Conservation (phyloP, 2,329 filamentous ascomycete genomes). For the Botrytis sinoallii region DNA sequence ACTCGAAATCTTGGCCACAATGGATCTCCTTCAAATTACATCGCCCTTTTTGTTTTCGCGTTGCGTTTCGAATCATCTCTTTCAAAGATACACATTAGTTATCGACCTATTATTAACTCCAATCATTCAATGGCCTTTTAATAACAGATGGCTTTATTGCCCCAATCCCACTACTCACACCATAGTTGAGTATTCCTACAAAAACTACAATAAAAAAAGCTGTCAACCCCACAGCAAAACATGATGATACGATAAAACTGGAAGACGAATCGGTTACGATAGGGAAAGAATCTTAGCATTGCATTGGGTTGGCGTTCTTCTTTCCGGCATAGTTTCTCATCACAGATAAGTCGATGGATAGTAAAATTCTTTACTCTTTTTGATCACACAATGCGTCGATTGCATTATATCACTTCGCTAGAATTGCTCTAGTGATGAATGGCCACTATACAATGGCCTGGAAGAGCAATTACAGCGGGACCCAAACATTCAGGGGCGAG, state of each 20-base stretch:
- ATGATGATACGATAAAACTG: conserved; percentile 20
- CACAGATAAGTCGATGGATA: background rate
- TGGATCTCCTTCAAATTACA: background rate
- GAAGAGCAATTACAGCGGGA: background rate
- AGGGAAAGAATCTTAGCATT: conserved; percentile 2
- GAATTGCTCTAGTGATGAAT: background rate
- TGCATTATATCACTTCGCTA: conserved; percentile 4
- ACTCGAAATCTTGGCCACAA: background rate
- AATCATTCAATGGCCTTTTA: background rate
- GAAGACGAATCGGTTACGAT: background rate
- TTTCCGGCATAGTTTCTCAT: background rate
- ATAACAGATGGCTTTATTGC: background rate
- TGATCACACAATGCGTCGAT: background rate
- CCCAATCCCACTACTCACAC: background rate
- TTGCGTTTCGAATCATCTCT: background rate
- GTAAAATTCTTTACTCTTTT: background rate
- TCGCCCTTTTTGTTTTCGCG: background rate
- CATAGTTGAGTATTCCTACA: background rate
- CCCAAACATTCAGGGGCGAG: background rate
- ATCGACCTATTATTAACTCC: conserved; percentile 11
- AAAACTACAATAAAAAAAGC: background rate
- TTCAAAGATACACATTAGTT: conserved; percentile 10
- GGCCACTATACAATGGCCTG: background rate
- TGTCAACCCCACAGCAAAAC: background rate
- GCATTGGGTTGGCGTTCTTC: conserved; percentile 11